Base-by-base conservation (phyloP, 78 protist genomes). In the Protostelium mycophagum region DNA sequence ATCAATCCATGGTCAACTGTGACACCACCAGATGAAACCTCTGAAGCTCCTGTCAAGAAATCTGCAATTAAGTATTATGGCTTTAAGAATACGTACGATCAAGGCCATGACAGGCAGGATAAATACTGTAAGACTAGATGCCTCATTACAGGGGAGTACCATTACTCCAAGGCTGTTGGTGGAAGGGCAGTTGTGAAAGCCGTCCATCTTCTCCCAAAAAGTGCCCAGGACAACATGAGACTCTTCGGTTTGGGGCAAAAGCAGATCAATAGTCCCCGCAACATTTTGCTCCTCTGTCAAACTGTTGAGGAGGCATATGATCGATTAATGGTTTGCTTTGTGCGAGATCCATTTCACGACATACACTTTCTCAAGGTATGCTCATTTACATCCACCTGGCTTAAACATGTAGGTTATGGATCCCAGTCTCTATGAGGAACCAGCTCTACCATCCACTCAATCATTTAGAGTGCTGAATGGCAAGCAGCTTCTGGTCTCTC, bases 151-250 rank as follows among this genome's bases (percentile, higher is more conserved):
- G 73, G 73, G 73, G 73, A 51, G 73, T 51, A 51, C 73, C 16
- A 51, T 51, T 51, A 51, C 73, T 51, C 73, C 73, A 51, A 51
- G 73, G 73, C 73, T 51, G 73, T 51, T 51, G 73, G 73, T 51
- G 73, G 73, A 25, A 51, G 73, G 16, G 73, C 16, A 51, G 73
- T 51, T 51, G 73, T 51, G 73, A 51, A 51, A 51, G 73, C 73
- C 16, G 73, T 16, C 73, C 73, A 51, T 51, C 73, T 51, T 51
- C 73, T 51, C 73, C 73, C 73, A 51, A 51, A 16, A 51, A 51
- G 73, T 51, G 73, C 73, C 16, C 31, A 51, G 73, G 73, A 16
- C 73, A 51, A 51, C 73, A 51, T 51, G 73, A 51, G 73, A 51
- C 73, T 51, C 73, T 51, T 51, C 73, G 16, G 16, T 51, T 51